A percentile compares a stretch with the other conserved stretches of the same genome.
Evolutionary conservation across 257 asterid genomes (phyloP).

Genomic region (Plantago ovata): DNA sequence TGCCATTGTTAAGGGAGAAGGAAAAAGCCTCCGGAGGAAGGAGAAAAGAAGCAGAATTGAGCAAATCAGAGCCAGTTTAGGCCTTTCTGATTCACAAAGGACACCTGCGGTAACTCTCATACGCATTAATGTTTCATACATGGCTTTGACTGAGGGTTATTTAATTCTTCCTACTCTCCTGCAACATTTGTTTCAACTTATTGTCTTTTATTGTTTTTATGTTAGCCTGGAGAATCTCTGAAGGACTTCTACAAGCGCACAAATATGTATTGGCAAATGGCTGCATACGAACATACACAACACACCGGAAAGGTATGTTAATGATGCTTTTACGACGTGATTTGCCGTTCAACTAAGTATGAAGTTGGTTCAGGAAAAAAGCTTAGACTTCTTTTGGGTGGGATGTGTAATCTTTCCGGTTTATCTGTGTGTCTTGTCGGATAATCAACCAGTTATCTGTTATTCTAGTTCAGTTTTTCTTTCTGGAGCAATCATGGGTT

Average conservation of each 20-base stretch:
- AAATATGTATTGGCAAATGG: slow-evolving; percentile 99
- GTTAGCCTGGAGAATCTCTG: slow-evolving; percentile 86
- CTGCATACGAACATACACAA: slow-evolving; percentile 95
- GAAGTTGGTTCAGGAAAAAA: no score
- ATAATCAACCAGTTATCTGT: not conserved
- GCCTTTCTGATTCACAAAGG: slow-evolving; percentile 97
- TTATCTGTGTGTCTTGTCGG: not conserved
- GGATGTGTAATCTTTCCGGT: no score
- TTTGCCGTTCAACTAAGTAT: not conserved
- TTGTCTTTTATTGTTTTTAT: slow-evolving; percentile 18
- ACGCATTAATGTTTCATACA: not conserved
- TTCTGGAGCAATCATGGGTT: not conserved
- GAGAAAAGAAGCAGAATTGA: slow-evolving; percentile 86
- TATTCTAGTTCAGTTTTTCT: slow-evolving; percentile 1
- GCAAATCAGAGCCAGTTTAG: slow-evolving; percentile 94
- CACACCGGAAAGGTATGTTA: slow-evolving; percentile 91
- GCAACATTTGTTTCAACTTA: not conserved
- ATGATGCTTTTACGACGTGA: slow-evolving; percentile 6
- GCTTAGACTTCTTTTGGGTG: no score
- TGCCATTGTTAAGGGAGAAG: slow-evolving; percentile 85
- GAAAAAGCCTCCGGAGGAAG: slow-evolving; percentile 76
- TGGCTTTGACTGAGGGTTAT: not conserved
- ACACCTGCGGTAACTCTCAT: slow-evolving; percentile 77
- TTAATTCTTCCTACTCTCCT: not conserved
- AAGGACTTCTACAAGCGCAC: slow-evolving; percentile 94